Base-by-base conservation (phyloP, 345 rosid species). In the Rhizophora apiculata region DNA sequence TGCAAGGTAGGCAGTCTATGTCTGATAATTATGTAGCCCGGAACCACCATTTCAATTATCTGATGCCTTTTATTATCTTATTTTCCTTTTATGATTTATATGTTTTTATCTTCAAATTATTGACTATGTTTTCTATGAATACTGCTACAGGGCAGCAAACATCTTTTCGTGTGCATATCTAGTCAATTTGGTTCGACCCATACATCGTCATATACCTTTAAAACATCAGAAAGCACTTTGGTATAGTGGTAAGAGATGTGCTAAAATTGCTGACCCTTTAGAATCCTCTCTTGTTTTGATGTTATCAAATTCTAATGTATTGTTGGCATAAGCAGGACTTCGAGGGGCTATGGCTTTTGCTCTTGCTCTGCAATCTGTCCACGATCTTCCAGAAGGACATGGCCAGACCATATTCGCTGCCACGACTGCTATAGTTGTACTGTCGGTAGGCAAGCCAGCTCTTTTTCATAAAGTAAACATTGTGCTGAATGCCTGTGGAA, bases 331-430 rank as follows among this genome's bases (percentile, higher is more conserved):
- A 34, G 18, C 80, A 92, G 97, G 97, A 56, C 97, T 92, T 83
- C 81, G 96, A 80, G 97, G 99, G 58, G 99, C 99, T 27, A 95
- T 95, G 99, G 99, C 99, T 67, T 95, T 95, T 88, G 99, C 99
- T 62, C 96, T 95, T 84, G 99, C 99, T 73, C 83, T 95, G 84
- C 98, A 95, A 76, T 90, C 99, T 24, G 79, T 95, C 74, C 99
- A 95, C 71, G 98, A 95, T 74, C 96, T 95, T 71, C 96, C 96
- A 18, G 97, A 89, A 74, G 99, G 99, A 66, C 99, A 92, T 78
- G 99, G 99, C 66, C 98, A 92, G 78, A 95, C 97, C 60, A 92
- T 95, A 80, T 95, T 95, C 79, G 88, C 98, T 26, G 96, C 98
- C 64, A 95, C 99, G 29, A 95, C 99, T 54, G 96, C 98, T 51